Evolutionary conservation across 202 grass and related monocot species (phyloP), one percentile per base, ranked within the genome.

Genomic region (Elaeis oleifera): DNA sequence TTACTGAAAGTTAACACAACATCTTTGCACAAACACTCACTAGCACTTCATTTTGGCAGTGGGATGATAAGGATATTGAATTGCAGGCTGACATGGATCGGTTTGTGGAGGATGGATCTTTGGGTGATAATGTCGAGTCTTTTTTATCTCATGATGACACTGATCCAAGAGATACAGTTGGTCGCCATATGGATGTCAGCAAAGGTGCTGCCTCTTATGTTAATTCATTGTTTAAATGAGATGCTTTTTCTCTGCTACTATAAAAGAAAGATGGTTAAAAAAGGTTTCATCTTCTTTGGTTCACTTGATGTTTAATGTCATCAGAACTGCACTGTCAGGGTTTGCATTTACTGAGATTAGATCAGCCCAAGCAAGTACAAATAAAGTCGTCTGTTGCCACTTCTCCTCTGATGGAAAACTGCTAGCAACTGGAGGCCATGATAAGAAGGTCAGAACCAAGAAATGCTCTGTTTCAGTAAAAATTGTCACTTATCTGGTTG

Each of bases 121-220:
- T 99, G 66, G 94, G 94, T 76, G 95, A 99, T 65, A 99, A 99
- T 65, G 95, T 99, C 23, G 95, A 99, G 76, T 99, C 95, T 60
- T 99, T 99, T 84, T 70, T 99, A 86, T 94, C 95, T 54, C 95
- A 89, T 65, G 88, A 99, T 87, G 88, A 99, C 32, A 82, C 84
- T 51, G 95, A 99, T 81, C 85, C 88, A 58, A 99, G 95, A 75
- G 95, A 99, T 56, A 60, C 63, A 22, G 53, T 89, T 75, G 95
- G 88, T 22, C 85, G 83, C 53, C 73, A 62, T 60, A 87, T 94
- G 88, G 88, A 94, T 94, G 88, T 84, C 13, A 71, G 82, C 59
- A 99, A 99, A 87, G 95, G 95, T 97, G 73, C 51, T 53, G 5
- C 54, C 60, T 81, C 58, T 16, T 71, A 39, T 36, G 44, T 78